phyloP scores from a whole-genome alignment of 306 rosid species.

The Pterocarpus santalinus region DNA sequence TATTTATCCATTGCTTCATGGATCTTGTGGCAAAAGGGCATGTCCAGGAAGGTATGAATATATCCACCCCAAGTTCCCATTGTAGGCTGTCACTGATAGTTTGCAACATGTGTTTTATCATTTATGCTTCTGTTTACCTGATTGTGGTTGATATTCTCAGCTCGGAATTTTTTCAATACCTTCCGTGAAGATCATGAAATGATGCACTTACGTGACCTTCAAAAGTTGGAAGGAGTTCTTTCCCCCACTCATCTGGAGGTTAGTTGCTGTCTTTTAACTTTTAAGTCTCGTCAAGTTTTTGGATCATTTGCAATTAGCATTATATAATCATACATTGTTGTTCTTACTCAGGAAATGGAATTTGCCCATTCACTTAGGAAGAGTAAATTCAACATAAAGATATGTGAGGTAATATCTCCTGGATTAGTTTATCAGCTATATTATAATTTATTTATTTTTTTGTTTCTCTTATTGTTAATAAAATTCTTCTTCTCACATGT shows the following conservation, averaged over 20 bases:
- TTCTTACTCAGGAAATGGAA: conserved; percentile 86
- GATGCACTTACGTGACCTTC: conserved; percentile 88
- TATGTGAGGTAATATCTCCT: conserved; percentile 77
- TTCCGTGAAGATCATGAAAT: conserved; percentile 93
- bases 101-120: conserved; percentile 3
- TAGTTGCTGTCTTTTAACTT: conserved; percentile 25
- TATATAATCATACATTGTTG: conserved; percentile 12
- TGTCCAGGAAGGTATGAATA: conserved; percentile 78
- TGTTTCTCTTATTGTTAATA: neutral
- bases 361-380: conserved; percentile 92
- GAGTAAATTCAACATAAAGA: conserved; percentile 92
- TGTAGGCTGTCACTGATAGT: conserved; percentile 8
- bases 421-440: neutral
- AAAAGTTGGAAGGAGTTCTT: conserved; percentile 93
- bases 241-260: conserved; percentile 93
- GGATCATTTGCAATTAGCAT: conserved; percentile 29
- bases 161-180: conserved; percentile 78
- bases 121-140: conserved; percentile 29
- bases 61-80: neutral
- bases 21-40: conserved; percentile 98
- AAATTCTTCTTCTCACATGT: neutral
- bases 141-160: conserved; percentile 57
- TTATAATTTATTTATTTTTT: neutral
- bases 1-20: conserved; percentile 94
- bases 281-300: conserved; percentile 21